Base-by-base conservation (phyloP, 768 basidiomycete species). In the Leccinum uliginosum region DNA sequence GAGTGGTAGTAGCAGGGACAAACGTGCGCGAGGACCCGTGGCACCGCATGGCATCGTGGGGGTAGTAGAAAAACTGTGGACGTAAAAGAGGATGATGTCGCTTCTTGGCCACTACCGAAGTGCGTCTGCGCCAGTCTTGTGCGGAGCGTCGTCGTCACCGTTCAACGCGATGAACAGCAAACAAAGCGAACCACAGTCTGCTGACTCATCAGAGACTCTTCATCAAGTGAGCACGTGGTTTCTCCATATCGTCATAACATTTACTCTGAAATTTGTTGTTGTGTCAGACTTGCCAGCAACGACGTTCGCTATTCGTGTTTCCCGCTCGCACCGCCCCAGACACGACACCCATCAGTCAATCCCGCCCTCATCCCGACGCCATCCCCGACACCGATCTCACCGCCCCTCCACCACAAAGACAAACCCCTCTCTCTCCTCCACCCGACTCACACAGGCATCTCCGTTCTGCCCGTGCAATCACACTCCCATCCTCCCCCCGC, bases 1-100 rank as follows among this genome's bases (percentile, higher is more conserved):
- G 56, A 66, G 59, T 63, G 59, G n/a, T n/a, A n/a, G 60, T 51
- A 57, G 63, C 40, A 58, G 51, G 61, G 60, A 66, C 70, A 66
- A 73, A 71, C 70, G 70, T 71, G 70, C 71, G 71, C 68, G 15
- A 54, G 59, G 71, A 71, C 70, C 71, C 70, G 46, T 68, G 71
- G 50, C 71, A 71, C 71, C 70, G 67, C 60, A 21, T 55, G 54
- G 55, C 57, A 58, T 62, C 58, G 62, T 58, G 67, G 51, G 21
- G 4, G 15, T 4, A 30, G 47, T 70, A 66, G 65, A 71, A 71
- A 70, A 73, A 52, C 60, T 45, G 43, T 38, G 58, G 51, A 56
- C 57, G 62, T 59, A 59, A 59, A 38, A 53, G 10, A 19, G n/a
- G 6, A 10, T 15, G 53, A 40, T 50, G 58, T 44, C 45, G 45